Evolutionary conservation across 805 yeast species (phyloP).

Genomic region (Spathaspora arborariae): DNA sequence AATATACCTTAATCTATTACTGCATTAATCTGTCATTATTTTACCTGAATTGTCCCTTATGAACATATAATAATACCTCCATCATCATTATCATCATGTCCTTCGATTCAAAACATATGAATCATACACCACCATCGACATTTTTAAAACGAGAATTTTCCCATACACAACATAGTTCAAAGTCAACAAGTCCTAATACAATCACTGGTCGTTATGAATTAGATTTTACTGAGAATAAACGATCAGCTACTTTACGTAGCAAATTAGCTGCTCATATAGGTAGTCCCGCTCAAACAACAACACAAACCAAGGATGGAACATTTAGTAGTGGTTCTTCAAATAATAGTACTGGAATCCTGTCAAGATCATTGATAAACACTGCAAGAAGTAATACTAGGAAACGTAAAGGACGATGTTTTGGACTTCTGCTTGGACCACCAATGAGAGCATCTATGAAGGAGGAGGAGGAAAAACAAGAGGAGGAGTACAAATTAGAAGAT

Average conservation of each 20-base stretch:
- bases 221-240: slow-evolving; percentile 25
- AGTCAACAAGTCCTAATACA: slow-evolving; percentile 3
- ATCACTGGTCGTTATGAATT: slow-evolving; percentile 29
- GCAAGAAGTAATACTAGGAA: not conserved
- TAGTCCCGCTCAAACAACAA: not conserved
- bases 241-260: slow-evolving; percentile 17
- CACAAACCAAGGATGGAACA: not conserved
- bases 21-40: not conserved
- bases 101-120: not conserved
- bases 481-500: not conserved
- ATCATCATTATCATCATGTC: not conserved
- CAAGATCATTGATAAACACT: not conserved
- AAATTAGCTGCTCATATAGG: slow-evolving; percentile 28
- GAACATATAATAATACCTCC: slow-evolving; percentile 41
- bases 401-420: not conserved
- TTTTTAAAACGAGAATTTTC: not conserved
- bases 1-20: not conserved
- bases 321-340: not conserved
- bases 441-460: not conserved
- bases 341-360: not conserved
- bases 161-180: not conserved
- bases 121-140: not conserved
- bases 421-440: not conserved
- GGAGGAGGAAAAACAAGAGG: not conserved
- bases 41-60: slow-evolving; percentile 20